Base-by-base conservation (phyloP, 805 yeast genomes). In the Maudiozyma serrabonitensis region DNA sequence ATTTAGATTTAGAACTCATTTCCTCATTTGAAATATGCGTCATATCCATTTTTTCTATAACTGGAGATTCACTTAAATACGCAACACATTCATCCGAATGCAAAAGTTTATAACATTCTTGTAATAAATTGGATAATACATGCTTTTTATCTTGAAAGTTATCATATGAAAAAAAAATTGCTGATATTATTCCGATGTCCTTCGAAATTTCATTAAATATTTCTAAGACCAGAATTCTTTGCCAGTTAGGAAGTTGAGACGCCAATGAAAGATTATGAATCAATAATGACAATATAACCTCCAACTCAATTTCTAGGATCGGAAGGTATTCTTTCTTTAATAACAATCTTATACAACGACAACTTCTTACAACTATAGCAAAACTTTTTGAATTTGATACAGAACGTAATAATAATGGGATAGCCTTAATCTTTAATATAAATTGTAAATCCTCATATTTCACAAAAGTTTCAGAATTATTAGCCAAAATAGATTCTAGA, bases 341-440 rank as follows among this genome's bases (percentile, higher is more conserved):
- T 41, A 91, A 62, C 4, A 88, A 69, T 38, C 75, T 73, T 15
- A 87, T 74, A 9, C 89, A 74, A 46, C 98, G 75, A 41, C 87
- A 78, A 5, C 87, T 84, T 54, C 98, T 75, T 1, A 86, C 83
- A 45, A 81, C 77, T 13, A 83, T 73, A 0, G 95, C 74, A 59
- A 89, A 91, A 18, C 73, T 67, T 38, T 51, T 58, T 3, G 74
- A 61, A 21, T 74, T 74, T 13, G 87, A 74, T 45, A 89, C 75
- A 35, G 80, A 75, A 41, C 93, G 69, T 21, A 93, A 68, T 18
- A 91, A 68, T 9, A 87, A 73, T 0, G 98, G 98, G 2, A 87
- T 82, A 0, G 87, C 76, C 50, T 81, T 76, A 1, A 79, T 75
- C 58, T 91, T 72, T 23, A 90, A 66, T 12, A 89, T 66, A 54